Evolutionary conservation across 805 yeast species (phyloP), one percentile per base, ranked within the genome.

Genomic region (Teunomyces barrocoloradensis): DNA sequence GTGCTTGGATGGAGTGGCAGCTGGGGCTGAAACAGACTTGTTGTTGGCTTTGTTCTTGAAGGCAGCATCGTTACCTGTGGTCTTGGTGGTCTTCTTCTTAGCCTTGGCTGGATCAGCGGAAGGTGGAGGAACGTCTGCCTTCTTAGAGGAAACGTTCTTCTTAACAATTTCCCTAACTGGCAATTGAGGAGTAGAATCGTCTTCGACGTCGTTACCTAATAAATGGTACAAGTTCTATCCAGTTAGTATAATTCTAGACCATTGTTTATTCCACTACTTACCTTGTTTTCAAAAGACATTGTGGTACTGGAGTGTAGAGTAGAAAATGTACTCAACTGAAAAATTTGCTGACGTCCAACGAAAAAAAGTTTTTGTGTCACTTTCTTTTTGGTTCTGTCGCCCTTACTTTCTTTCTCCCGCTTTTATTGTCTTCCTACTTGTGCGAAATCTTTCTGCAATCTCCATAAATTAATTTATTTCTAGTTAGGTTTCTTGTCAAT

Each of bases 11-110:
- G 81, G 81, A 58, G 81, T 71, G 48, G 76, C 60, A 50, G 76
- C 61, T 59, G 82, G 77, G 58, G 79, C 80, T 50, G 80, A 75
- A 58, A 81, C 82, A 77, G 79, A 73, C 71, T 79, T 79, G 80
- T 94, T 94, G 70, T 85, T 82, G 66, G 50, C 35, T 62, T 60
- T 61, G 59, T 72, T 66, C 77, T 81, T 84, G 79, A 84, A 73
- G 54, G 95, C 96, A 60, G 89, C 96, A 65, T 89, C 96, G 78
- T 89, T 90, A 71, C 94, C 96, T 60, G 89, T 73, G 49, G 85
- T 75, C 69, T 78, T 78, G 64, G 84, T 77, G 72, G 80, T 80
- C 75, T 74, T 75, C 73, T 80, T 85, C 73, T 80, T 85, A 58
- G 95, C 89, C 71, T 77, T 84, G 59, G 88, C 73, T 68, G 89